A percentile compares a stretch with the other conserved stretches of the same genome.
These are phyloP conservation scores for Ensete ventricosum DNA, from an alignment of 176 grass and related monocot genomes.

Conservation along the genomic window DNA sequence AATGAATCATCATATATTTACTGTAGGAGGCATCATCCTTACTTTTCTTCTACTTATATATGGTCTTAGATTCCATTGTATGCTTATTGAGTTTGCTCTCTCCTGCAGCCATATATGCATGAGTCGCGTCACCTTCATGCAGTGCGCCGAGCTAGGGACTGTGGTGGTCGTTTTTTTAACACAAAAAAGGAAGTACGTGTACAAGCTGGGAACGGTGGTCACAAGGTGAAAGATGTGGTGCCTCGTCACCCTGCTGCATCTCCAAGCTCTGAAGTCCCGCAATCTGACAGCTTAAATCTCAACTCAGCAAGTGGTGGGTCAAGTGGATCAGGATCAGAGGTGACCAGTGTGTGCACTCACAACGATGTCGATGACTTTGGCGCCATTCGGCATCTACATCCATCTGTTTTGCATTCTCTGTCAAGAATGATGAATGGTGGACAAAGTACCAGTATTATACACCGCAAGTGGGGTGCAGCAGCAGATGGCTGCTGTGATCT, in stretches of 20 bases:
- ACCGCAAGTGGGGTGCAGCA: conserved; percentile 54
- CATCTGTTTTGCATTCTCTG: conserved; percentile 55
- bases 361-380: conserved; percentile 32
- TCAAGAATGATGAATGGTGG: conserved; percentile 52
- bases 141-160: conserved; percentile 65
- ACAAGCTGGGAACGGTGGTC: neutral
- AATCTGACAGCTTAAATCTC: conserved; percentile 44
- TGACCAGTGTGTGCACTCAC: conserved; percentile 44
- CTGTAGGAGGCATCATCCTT: too few relatives aligned
- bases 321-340: conserved; percentile 57
- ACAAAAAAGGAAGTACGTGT: conserved; percentile 38
- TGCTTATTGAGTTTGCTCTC: neutral
- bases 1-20: too few relatives aligned
- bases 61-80: neutral
- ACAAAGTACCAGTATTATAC: conserved; percentile 14
- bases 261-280: conserved; percentile 50
- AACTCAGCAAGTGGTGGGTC: conserved; percentile 47
- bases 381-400: conserved; percentile 38
- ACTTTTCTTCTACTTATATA: neutral
- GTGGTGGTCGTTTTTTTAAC: conserved; percentile 90
- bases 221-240: conserved; percentile 15
- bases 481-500: conserved; percentile 61
- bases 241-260: conserved; percentile 23
- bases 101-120: conserved; percentile 65
- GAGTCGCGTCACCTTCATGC: conserved; percentile 89